phyloP scores from a whole-genome alignment of 2,329 filamentous ascomycete genomes.

The Arthrobotrys iridis region DNA sequence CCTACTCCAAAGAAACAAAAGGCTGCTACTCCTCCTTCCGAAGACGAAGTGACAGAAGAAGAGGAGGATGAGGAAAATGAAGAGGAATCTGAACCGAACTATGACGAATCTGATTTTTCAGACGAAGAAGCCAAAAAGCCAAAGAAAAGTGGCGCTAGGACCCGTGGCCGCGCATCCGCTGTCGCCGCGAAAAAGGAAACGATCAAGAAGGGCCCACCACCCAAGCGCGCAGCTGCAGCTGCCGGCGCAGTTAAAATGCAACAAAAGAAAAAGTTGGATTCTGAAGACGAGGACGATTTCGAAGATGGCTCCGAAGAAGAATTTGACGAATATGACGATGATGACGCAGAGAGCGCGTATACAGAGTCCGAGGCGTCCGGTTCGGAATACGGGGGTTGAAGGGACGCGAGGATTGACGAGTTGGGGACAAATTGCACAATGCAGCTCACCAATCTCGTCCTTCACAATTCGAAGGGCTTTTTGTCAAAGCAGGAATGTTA shows the following conservation, averaged over 20 bases:
- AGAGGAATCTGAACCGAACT: constrained; percentile 8
- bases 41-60: constrained; percentile 12
- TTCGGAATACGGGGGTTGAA: constrained; percentile 42
- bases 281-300: constrained; percentile 20
- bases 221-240: constrained; percentile 33
- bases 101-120: constrained; percentile 42
- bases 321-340: constrained; percentile 45
- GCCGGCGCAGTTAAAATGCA: constrained; percentile 28
- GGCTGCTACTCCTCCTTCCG: constrained; percentile 38
- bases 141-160: constrained; percentile 13
- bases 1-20: constrained; percentile 49
- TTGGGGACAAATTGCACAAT: background rate
- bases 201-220: constrained; percentile 33
- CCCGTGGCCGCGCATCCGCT: constrained; percentile 27
- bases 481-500: background rate
- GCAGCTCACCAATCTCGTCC: background rate
- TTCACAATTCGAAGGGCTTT: background rate
- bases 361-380: constrained; percentile 49
- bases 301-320: constrained; percentile 21
- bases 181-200: constrained; percentile 38
- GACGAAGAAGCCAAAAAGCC: constrained; percentile 34
- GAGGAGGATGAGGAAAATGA: constrained; percentile 10
- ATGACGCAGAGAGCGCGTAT: constrained; percentile 43
- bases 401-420: background rate
- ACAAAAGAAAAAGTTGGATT: constrained; percentile 23